These are phyloP conservation scores for Claviceps lovelessii DNA, from an alignment of 2,329 filamentous ascomycete species.

Conservation along the genomic window DNA sequence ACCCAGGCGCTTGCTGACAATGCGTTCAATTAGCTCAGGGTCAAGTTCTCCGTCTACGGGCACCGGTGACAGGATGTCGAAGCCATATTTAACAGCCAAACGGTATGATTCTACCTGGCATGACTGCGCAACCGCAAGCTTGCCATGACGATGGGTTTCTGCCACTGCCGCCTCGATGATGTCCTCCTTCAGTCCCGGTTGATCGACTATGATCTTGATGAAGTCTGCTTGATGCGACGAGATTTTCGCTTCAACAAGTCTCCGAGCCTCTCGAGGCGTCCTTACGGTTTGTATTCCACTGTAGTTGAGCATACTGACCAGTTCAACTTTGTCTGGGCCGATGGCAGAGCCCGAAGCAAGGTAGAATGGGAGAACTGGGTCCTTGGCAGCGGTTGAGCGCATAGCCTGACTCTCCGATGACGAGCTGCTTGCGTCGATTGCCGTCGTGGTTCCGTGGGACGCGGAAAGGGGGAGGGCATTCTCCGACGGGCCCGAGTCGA, in stretches of 20 bases:
- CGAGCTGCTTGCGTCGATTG: conserved; percentile 7
- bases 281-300: neutral
- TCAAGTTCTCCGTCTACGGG: conserved; percentile 15
- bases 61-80: conserved; percentile 16
- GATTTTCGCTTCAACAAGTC: neutral
- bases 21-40: conserved; percentile 5
- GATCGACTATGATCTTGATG: conserved; percentile 13
- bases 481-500: conserved; percentile 2
- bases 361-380: conserved; percentile 5
- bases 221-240: conserved; percentile 10
- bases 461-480: conserved; percentile 1
- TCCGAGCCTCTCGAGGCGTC: conserved; percentile 2
- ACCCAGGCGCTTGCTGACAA: conserved; percentile 7
- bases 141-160: conserved; percentile 11
- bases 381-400: neutral
- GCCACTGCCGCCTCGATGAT: conserved; percentile 11
- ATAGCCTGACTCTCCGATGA: conserved; percentile 5
- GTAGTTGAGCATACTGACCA: conserved; percentile 1
- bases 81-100: conserved; percentile 13
- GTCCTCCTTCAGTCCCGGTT: conserved; percentile 11
- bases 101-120: conserved; percentile 12
- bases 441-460: conserved; percentile 6
- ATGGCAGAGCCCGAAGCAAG: conserved; percentile 6
- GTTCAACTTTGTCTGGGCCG: neutral
- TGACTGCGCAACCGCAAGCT: conserved; percentile 15